Base-by-base conservation (phyloP, 2,329 filamentous ascomycete genomes). In the Paraphoma sp. region DNA sequence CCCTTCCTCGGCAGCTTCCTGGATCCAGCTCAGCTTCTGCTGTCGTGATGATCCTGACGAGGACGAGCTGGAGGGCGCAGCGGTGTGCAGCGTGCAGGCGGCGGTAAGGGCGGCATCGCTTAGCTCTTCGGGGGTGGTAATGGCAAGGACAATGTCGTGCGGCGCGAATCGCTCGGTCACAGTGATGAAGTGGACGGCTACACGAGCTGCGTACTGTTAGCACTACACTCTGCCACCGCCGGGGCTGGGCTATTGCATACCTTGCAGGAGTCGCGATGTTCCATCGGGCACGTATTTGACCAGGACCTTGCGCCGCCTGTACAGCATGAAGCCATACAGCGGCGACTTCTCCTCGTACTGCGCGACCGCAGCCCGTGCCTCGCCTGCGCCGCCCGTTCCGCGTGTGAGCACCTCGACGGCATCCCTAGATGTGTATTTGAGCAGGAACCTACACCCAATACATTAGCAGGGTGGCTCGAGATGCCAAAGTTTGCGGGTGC, bases 221-320 rank as follows among this genome's bases (percentile, higher is more conserved):
- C 54, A 47, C 33, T 38, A 31, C 9, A 44, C 50, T 4, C 28
- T 11, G 18, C 17, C 7, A 41, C 6, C 14, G 4, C 17, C 10
- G 41, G 3, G 49, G 7, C n/a, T 23, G 3, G 49, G 7, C n/a
- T 23, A 10, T 18, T 40, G 59, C 86, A 67, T 79, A 97, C 95
- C 95, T 90, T 97, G 91, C 51, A 99, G 83, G 53, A 99, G 82
- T 69, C 95, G 87, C 61, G 95, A 98, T 64, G 93, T 94, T 57
- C 89, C 91, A 57, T 96, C 92, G 1, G 94, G 95, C 60, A 97
- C 85, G 76, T 95, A 97, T 80, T 95, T 97, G 76, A 99, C 86
- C 57, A 99, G 80, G 47, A 98, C 90, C 78, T 93, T 97, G 73
- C 93, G 87, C 73, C 93, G 88, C 54, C 94, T 85, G 77, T 97